Evolutionary conservation across 148 eudicot species (phyloP), one percentile per base, ranked within the genome.

Genomic region (Oxyria digyna): DNA sequence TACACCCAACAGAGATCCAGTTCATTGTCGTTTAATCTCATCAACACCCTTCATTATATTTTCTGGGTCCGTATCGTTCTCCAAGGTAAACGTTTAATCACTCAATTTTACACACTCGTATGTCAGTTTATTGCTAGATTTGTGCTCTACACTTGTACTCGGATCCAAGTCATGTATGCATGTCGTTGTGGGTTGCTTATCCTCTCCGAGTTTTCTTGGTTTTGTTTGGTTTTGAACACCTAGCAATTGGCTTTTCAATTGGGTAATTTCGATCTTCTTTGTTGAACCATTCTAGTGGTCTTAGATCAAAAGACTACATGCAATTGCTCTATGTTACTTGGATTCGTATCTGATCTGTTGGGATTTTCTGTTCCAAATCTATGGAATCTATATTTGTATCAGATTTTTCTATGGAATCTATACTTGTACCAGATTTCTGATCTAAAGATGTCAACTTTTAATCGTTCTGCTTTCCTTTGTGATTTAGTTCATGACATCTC

Each of bases 61-160:
- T n/a, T n/a, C n/a, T n/a, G n/a, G n/a, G 62, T 79, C 76, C 15
- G 67, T 67, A 62, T 2, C 62, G 79, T 68, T 75, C 57, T 69
- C 72, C 15, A 21, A 59, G 65, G 65, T 59, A 59, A 59, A 10
- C 35, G 52, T 52, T 57, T 43, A 46, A 5, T 70, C 9, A 40
- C 54, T 54, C 62, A 24, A 26, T 23, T 54, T 24, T 24, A 6
- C 62, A 10, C 59, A 23, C 14, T 52, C 62, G 74, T 40, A 73
- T 35, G 8, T 49, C 5, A 65, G 17, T 62, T 48, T 23, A 59
- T 41, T 42, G 37, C 27, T 67, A 24, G 31, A 26, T 62, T 59
- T 14, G 35, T 57, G 18, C 32, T n/a, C n/a, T n/a, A n/a, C n/a
- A n/a, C n/a, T n/a, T 42, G 67, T 71, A n/a, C 65, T 55, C 1